A percentile compares a stretch with the other conserved stretches of the same genome.
Conservation (phyloP, 1,284 basidiomycete genomes). For the Cryptococcus maquisensis region DNA sequence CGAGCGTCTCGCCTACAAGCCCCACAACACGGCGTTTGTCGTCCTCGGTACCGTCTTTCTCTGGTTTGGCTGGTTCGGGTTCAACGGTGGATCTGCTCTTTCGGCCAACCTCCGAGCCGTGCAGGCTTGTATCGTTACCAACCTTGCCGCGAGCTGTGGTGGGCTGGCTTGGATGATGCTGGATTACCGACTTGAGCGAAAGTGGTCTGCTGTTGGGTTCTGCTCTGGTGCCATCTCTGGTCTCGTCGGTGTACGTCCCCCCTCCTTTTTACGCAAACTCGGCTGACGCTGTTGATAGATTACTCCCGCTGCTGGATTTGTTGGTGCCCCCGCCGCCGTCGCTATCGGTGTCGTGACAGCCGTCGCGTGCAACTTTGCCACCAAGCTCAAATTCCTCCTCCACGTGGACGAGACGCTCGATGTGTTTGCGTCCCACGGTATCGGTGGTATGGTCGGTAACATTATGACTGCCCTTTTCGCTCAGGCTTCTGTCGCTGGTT, state of each 20-base stretch:
- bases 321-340: constrained; percentile 75
- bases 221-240: constrained; percentile 92
- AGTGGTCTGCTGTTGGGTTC: constrained; percentile 92
- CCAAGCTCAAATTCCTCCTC: constrained; percentile 69
- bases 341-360: constrained; percentile 81
- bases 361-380: constrained; percentile 85
- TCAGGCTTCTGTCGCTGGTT: constrained; percentile 73
- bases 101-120: constrained; percentile 82
- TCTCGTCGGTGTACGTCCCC: constrained; percentile 60
- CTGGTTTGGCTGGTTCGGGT: constrained; percentile 98
- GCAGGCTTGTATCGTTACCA: constrained; percentile 89
- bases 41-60: constrained; percentile 88
- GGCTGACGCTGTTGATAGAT: too few relatives aligned
- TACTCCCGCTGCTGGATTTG: constrained; percentile 85
- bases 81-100: constrained; percentile 67
- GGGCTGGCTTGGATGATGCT: constrained; percentile 94
- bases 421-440: constrained; percentile 81
- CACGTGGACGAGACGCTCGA: constrained; percentile 66
- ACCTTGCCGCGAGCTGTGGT: constrained; percentile 77
- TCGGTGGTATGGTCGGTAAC: constrained; percentile 78
- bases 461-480: constrained; percentile 75
- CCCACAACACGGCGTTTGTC: constrained; percentile 65
- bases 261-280: too few relatives aligned
- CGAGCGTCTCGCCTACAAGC: constrained; percentile 82
- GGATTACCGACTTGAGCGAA: constrained; percentile 87